A percentile compares a stretch with the other conserved stretches of the same genome.
phyloP scores from a whole-genome alignment of 306 rosid species.

The Vigna nakashimae region DNA sequence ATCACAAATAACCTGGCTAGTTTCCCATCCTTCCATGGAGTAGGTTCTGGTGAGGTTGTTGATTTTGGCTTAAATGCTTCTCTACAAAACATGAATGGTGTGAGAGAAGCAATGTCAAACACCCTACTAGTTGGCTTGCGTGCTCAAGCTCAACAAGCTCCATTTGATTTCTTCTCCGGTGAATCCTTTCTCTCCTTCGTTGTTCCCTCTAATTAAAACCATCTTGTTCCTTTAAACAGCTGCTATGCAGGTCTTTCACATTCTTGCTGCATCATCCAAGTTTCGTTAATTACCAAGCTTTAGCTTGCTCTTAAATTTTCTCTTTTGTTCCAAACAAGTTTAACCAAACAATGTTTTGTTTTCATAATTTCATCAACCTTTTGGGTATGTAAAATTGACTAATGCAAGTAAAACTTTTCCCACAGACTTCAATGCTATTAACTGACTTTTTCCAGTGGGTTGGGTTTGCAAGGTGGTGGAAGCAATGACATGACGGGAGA shows the following conservation, averaged over 20 bases:
- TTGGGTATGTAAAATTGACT: slow-evolving; percentile 16
- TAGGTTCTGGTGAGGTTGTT: slow-evolving; percentile 34
- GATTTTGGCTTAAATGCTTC: slow-evolving; percentile 50
- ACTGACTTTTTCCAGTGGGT: background rate
- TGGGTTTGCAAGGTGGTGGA: slow-evolving; percentile 50
- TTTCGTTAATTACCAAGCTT: slow-evolving; percentile 9
- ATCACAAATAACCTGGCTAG: slow-evolving; percentile 15
- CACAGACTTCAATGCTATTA: background rate
- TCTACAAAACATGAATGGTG: slow-evolving; percentile 50
- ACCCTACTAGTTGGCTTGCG: slow-evolving; percentile 42
- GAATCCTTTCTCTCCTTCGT: slow-evolving; percentile 28
- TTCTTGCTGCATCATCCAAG: background rate
- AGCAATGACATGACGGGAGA: slow-evolving; percentile 44
- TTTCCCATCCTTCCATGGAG: slow-evolving; percentile 49
- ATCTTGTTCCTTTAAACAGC: background rate
- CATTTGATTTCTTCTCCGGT: slow-evolving; percentile 69
- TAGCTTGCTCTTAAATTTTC: background rate
- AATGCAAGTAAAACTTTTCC: slow-evolving; percentile 5
- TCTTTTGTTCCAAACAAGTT: background rate
- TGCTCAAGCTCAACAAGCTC: slow-evolving; percentile 46
- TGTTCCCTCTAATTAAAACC: background rate
- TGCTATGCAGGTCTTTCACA: background rate
- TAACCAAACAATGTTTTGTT: background rate
- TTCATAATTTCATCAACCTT: background rate
- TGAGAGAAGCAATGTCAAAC: slow-evolving; percentile 52